Evolutionary conservation across 164 flowering plant genomes (phyloP).

Genomic region (Buxus sempervirens): DNA sequence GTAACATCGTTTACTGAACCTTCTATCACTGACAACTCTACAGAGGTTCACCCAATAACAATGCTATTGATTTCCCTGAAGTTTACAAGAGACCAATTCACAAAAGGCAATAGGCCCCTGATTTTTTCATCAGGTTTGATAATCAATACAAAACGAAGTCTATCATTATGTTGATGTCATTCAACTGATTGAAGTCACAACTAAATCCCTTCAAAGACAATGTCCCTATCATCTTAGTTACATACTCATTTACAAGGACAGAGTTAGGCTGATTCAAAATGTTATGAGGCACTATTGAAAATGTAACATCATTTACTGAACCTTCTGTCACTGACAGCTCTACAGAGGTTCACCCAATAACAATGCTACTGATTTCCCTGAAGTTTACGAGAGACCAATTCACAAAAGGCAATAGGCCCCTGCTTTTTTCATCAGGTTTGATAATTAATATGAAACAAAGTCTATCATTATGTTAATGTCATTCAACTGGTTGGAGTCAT

Average conservation of each 20-base stretch:
- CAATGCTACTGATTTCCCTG: slow-evolving; percentile 39
- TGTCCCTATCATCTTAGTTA: too few species aligned
- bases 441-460: background rate
- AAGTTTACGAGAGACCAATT: slow-evolving; percentile 42
- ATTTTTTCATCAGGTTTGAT: slow-evolving; percentile 33
- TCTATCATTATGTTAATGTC: background rate
- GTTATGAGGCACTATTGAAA: background rate
- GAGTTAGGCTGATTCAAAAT: too few species aligned
- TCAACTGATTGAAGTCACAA: background rate
- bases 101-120: slow-evolving; percentile 29
- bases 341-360: slow-evolving; percentile 62
- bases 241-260: too few species aligned
- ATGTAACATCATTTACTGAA: slow-evolving; percentile 50
- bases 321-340: slow-evolving; percentile 27
- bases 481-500: background rate
- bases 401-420: slow-evolving; percentile 15
- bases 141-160: background rate
- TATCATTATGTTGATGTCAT: background rate
- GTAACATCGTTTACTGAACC: slow-evolving; percentile 55
- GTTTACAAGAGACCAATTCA: slow-evolving; percentile 43
- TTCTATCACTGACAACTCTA: slow-evolving; percentile 18
- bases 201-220: too few species aligned
- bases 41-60: slow-evolving; percentile 62
- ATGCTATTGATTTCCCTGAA: slow-evolving; percentile 39
- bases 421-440: slow-evolving; percentile 36